Base-by-base conservation (phyloP, 495 filamentous ascomycete species). In the Rhypophila decipiens region DNA sequence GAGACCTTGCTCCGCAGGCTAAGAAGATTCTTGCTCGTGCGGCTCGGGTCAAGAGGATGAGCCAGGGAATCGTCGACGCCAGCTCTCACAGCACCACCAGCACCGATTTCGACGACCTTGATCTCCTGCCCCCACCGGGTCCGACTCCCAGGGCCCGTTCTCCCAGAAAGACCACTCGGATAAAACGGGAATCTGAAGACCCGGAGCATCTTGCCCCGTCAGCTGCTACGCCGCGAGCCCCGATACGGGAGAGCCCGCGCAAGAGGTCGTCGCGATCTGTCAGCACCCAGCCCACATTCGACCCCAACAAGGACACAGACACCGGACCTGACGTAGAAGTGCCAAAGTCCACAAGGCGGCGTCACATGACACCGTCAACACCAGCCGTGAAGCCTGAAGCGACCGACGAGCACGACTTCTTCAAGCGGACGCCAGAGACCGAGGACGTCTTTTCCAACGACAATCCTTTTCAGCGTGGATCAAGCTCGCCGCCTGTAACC, bases 391-490 rank as follows among this genome's bases (percentile, higher is more conserved):
- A 78, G 47, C 56, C 57, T 2, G 75, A 77, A 46, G 45, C 57
- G 23, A 44, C 44, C 10, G 68, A 72, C 34, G 59, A 68, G 12
- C 61, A 66, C 24, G 56, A 63, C 36, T 61, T 73, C 44, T 72
- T 72, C 45, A 67, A 64, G 54, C 65, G 58, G 5, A 69, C 67
- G 13, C 68, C 66, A 4, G 66, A 68, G 49, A 69, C 66, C 27
- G 75, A 77, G 18, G 79, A 73, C 56, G 76, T 86, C 49, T 95
- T 97, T 66, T 85, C 83, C 24, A 72, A 78, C 56, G 90, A 97
- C 39, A 98, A 98, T 57, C 91, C 93, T 1, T 98, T 98, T 57
- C 93, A 98, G 61, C 93, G 87, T 58, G 90, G 88, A 12, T 68
- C 70, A 46, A 75, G 73, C 29, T 58, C 71, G 0, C 64, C 70